Conservation (phyloP, 164 flowering plant genomes). For the Chimonanthus praecox region DNA sequence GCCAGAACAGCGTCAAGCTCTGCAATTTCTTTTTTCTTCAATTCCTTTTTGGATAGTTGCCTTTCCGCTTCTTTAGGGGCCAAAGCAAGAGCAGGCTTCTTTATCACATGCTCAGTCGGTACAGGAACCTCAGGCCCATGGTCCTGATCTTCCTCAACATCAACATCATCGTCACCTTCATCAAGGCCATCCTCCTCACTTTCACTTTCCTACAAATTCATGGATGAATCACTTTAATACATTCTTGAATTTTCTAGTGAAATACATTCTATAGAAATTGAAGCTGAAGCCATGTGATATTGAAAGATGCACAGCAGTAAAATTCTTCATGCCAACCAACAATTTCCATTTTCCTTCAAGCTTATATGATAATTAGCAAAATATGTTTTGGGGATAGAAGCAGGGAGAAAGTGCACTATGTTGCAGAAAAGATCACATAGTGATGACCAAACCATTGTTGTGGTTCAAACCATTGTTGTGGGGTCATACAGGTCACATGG, state of each 20-base stretch:
- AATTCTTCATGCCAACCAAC: neutral
- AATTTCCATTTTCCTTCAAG: neutral
- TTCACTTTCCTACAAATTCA: conserved; percentile 63
- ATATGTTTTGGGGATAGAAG: neutral
- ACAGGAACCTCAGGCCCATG: conserved; percentile 45
- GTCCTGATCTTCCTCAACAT: conserved; percentile 58
- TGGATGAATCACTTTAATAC: neutral
- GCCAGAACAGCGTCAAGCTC: conserved; percentile 88
- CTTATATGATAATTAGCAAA: too few species aligned
- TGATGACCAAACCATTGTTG: neutral
- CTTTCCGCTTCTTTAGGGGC: conserved; percentile 69
- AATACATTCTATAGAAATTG: neutral
- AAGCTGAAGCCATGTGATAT: neutral
- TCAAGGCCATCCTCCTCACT: conserved; percentile 73
- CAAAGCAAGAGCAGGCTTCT: conserved; percentile 38
- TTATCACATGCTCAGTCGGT: conserved; percentile 34
- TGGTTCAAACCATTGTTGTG: too few species aligned
- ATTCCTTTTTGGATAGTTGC: conserved; percentile 90
- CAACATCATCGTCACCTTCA: conserved; percentile 63
- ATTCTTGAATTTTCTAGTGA: neutral
- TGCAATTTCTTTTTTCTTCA: conserved; percentile 80
- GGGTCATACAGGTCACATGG: too few species aligned
- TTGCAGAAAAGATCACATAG: neutral
- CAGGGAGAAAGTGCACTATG: neutral
- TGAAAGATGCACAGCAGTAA: neutral